Base-by-base conservation (phyloP, 306 rosid genomes). In the Corylus americana region DNA sequence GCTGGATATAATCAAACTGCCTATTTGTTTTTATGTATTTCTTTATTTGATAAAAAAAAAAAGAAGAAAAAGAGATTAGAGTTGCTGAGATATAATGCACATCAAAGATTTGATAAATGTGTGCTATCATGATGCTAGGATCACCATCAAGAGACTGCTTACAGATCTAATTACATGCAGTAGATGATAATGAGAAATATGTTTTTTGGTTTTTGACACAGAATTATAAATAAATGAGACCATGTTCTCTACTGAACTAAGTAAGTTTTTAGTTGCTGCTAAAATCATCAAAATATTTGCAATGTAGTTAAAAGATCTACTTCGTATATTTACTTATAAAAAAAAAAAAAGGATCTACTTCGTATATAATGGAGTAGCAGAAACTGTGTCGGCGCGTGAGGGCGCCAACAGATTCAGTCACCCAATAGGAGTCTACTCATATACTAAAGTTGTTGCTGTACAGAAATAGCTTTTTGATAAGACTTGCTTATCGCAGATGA, bases 51-150 rank as follows among this genome's bases (percentile, higher is more conserved):
- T 81, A 58, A 73, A 75, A 66, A 39, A 78, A 57, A 22, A 74
- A 75, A 25, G 22, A 18, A 57, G 11, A 57, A 79, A 29, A 55
- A 11, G 14, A 59, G 31, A 25, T 5, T 9, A 25, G 16, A 25
- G 39, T 25, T 59, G 35, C 74, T 77, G 55, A 17, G 64, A 63
- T 77, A 61, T 63, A 27, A 74, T 44, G 79, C 59, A n/a, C 61
- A 74, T 48, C 53, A 64, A 78, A 76, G 53, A 62, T 77, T 76
- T 16, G 71, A 31, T 53, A 61, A 77, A 37, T 70, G 77, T 79
- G 67, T 68, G 47, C 55, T 22, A 45, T 57, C 31, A 14, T 29
- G 66, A 59, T 8, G 35, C 66, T 53, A 25, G 67, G 53, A 53
- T 74, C 70, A 37, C 69, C 35, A 53, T 55, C 78, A 83, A 55